Evolutionary conservation across 768 basidiomycete genomes (phyloP), one percentile per base, ranked within the genome.

Genomic region (Pisolithus sp.): DNA sequence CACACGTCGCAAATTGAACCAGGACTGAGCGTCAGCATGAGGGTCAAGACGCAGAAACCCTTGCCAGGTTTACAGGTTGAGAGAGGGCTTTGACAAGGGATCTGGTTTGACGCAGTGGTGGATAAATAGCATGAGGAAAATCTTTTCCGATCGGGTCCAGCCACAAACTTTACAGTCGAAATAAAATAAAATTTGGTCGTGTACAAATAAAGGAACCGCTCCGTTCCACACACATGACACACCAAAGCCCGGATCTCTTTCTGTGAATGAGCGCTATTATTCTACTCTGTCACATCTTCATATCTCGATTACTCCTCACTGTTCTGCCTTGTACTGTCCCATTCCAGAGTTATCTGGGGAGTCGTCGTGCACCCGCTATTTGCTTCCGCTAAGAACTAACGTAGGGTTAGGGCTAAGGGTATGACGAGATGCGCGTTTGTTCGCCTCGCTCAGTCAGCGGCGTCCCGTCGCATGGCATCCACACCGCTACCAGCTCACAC

Each of bases 1-100:
- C 88, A 90, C 65, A 90, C 88, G 77, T 90, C 88, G 83, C 88
- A 90, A 68, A 83, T 77, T 68, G 85, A 89, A 71, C 85, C 85
- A 69, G 85, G 80, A 73, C 74, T 78, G 65, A 90, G 85, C 68
- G 87, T 85, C 73, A 90, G 81, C 88, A 90, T 90, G 66, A 65
- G 62, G 63, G 65, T 66, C 67, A 68, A 69, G 67, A 63, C 69
- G 64, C 63, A 63, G 57, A 67, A 60, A 66, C 68, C 68, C 68
- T 68, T 66, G 65, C 61, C 66, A 68, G 62, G 68, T 68, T 65
- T 64, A 68, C 63, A 67, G 60, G 61, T 63, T 47, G 46, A 68
- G 62, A 59, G 58, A 70, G 71, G 65, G 58, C 55, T 68, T 60
- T 67, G 75, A 70, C 67, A 65, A 71, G 71, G 71, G 70, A 70